A percentile compares a stretch with the other conserved stretches of the same genome.
These are phyloP conservation scores for Pythium myriotylum DNA, from an alignment of 352 stramenopile genomes.

Conservation along the genomic window DNA sequence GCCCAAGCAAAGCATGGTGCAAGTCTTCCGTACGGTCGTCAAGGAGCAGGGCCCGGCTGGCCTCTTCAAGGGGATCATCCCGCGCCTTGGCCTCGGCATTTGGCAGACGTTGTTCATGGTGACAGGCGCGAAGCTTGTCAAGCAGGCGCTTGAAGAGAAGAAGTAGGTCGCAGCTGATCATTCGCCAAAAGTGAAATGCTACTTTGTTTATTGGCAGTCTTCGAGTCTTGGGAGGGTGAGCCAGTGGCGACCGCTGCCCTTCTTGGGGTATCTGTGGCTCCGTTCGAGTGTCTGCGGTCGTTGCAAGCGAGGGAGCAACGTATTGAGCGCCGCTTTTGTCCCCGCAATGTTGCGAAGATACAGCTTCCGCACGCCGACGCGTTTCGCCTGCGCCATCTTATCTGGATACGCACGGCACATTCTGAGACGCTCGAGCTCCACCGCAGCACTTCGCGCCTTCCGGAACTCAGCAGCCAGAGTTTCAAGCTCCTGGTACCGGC, in stretches of 20 bases:
- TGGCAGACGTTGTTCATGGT: conserved; percentile 95
- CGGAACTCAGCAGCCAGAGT: conserved; percentile 29
- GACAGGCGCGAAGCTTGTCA: conserved; percentile 90
- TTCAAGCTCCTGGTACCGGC: conserved; percentile 38
- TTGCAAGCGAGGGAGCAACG: too few species aligned
- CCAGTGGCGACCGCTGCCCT: neutral
- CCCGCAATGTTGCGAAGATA: neutral
- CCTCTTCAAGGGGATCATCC: conserved; percentile 92
- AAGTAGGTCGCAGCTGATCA: conserved; percentile 13
- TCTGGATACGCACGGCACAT: conserved; percentile 10
- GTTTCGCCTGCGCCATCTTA: conserved; percentile 9
- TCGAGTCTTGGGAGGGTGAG: neutral
- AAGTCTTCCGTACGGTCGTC: conserved; percentile 87
- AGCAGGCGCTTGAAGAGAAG: conserved; percentile 75
- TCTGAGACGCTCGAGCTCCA: conserved; percentile 5
- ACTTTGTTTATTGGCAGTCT: too few species aligned
- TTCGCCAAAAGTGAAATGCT: neutral
- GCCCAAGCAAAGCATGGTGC: conserved; percentile 89
- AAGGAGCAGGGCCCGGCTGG: conserved; percentile 81
- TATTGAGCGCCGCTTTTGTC: too few species aligned
- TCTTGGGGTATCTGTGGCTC: too few species aligned
- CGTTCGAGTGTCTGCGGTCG: too few species aligned
- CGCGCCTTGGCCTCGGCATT: conserved; percentile 82
- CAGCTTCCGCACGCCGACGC: conserved; percentile 10
- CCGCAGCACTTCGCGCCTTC: conserved; percentile 11